Evolutionary conservation across 257 asterid genomes (phyloP).

Genomic region (Fraxinus excelsior): DNA sequence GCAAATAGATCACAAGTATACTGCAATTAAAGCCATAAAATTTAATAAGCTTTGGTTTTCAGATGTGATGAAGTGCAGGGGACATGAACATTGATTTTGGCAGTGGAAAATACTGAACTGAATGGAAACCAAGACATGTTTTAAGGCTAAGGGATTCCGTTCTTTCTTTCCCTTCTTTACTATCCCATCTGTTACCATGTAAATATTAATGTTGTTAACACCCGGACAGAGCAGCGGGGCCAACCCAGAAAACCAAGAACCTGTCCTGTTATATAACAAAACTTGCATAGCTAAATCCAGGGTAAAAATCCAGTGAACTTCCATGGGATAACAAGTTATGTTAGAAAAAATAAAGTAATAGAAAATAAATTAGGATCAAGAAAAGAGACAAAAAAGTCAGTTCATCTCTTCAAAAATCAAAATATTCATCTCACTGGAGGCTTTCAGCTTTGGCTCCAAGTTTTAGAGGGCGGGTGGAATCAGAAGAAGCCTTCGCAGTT

Average conservation of each 20-base stretch:
- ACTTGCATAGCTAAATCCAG: background rate
- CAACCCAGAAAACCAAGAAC: background rate
- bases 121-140: background rate
- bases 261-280: background rate
- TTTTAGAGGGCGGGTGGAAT: too few species aligned
- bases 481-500: too few species aligned
- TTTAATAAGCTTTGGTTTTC: background rate
- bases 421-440: background rate
- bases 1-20: background rate
- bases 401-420: background rate
- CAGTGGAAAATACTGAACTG: background rate
- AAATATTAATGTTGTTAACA: background rate
- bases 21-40: conserved; percentile 2
- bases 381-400: background rate
- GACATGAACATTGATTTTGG: background rate
- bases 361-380: background rate
- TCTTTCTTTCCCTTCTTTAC: background rate
- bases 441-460: background rate
- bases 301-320: background rate
- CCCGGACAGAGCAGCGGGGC: background rate
- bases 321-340: background rate
- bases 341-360: background rate
- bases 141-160: background rate
- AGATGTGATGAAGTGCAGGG: background rate
- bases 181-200: background rate